Evolutionary conservation across 331 rosid species (phyloP), one percentile per base, ranked within the genome.

Genomic region (Malus hybrid): DNA sequence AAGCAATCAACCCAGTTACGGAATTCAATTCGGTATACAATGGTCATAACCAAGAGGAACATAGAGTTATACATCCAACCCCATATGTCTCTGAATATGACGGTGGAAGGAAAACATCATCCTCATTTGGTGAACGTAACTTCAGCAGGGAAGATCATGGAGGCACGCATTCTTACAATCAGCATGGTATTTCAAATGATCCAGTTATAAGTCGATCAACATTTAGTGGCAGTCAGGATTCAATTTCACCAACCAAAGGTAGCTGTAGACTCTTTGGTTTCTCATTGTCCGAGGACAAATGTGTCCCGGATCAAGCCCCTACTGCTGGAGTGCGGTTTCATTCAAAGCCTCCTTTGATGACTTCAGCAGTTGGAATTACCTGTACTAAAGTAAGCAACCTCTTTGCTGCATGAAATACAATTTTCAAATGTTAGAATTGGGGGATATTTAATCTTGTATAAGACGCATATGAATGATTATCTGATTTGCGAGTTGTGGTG

Each of bases 231-330:
- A 76, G 71, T 66, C 85, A 87, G 71, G 91, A 93, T 62, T 33
- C 87, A 79, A 82, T 76, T 73, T 73, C 93, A 9, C 74, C 97
- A 1, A 83, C 88, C 83, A 94, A 92, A 78, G 74, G 85, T 75
- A 87, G 90, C 86, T 95, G 99, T 84, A 92, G 90, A 64, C 96
- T 95, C 52, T 95, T 95, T 61, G 99, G 99, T 28, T 95, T 95
- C 80, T 90, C 97, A 52, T 83, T 95, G 78, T 92, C 91, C 0
- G 93, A 90, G 68, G 96, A 81, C 72, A 69, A 86, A 9, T 75
- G 76, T 39, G 80, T 72, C 70, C 86, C 89, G 34, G 89, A 57
- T 60, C 74, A 83, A 67, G 88, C 78, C 73, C 90, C 29, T 86
- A 73, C 46, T 59, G 88, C 80, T 75, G 92, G 85, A 67, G 87